Percentiles rank a stretch among this genome's conserved stretches.
Evolutionary conservation across 306 rosid genomes (phyloP).

Genomic region (Urtica urens): DNA sequence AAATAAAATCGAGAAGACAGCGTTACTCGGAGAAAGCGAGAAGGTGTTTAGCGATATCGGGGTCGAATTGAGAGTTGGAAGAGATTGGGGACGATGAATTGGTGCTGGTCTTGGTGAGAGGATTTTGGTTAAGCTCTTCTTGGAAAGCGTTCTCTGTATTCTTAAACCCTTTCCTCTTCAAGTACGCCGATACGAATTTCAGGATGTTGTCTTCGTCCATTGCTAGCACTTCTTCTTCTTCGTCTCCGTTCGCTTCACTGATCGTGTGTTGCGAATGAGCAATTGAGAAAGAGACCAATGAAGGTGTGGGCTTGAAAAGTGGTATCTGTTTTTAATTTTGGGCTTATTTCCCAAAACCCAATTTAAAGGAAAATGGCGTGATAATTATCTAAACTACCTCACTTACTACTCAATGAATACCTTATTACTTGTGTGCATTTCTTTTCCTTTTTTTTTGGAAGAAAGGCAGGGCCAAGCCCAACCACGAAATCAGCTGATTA

Average conservation of each 20-base stretch:
- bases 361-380: too few relatives aligned
- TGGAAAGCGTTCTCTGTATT: conserved; percentile 62
- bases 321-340: too few relatives aligned
- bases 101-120: conserved; percentile 33
- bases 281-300: too few relatives aligned
- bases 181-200: conserved; percentile 40
- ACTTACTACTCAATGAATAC: too few relatives aligned
- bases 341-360: too few relatives aligned
- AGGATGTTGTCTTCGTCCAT: conserved; percentile 65
- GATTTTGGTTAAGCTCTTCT: conserved; percentile 43
- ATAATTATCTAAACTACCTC: too few relatives aligned
- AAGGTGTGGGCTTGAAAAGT: too few relatives aligned
- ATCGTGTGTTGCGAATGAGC: too few relatives aligned
- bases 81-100: conserved; percentile 22
- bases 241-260: not conserved
- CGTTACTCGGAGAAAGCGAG: conserved; percentile 51
- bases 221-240: not conserved
- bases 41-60: conserved; percentile 54
- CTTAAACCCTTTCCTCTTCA: conserved; percentile 68
- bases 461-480: too few relatives aligned
- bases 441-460: too few relatives aligned
- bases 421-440: too few relatives aligned
- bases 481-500: too few relatives aligned
- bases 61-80: conserved; percentile 29
- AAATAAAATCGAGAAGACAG: not conserved